Evolutionary conservation across 768 basidiomycete genomes (phyloP), one percentile per base, ranked within the genome.

Genomic region (Lactarius pseudohatsudake): DNA sequence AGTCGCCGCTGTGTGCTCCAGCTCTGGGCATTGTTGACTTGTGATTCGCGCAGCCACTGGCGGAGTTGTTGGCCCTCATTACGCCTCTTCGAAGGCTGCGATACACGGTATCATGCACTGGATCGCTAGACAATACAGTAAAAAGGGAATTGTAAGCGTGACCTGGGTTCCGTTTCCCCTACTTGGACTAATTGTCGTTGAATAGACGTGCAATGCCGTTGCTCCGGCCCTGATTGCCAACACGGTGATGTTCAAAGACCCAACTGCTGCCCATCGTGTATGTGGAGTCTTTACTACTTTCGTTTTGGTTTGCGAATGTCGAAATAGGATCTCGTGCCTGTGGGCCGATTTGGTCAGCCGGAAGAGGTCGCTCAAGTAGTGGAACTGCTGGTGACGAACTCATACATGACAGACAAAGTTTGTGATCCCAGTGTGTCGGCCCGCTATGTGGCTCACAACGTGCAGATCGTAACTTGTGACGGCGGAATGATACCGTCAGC

Each of bases 341-440:
- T 85, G 3, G 83, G 83, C 2, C 77, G 84, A 22, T 77, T 85
- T 36, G 84, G 84, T 3, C 74, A 77, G 40, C 81, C 84, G 0
- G 76, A 80, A 38, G 84, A 85, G 68, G 79, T 86, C 36, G 80
- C 84, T 2, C 79, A 79, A 28, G 75, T 84, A n/a, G 82, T 85
- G 11, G 80, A 82, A 68, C 74, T 82, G 72, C 75, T 85, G 4
- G 81, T 80, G 5, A 78, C 76, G 3, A 86, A 85, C 70, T 77
- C 75, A 16, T 86, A 85, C 59, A 82, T 85, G 80, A 84, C 84
- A 22, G 84, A 85, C 75, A 85, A 85, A 79, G 84, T 81, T 60
- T 18, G 75, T 57, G 53, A 5, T 18, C 57, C 30, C 22, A 30
- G 8, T 22, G n/a, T 32, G 41, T 34, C 32, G 2, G 18, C 36